Base-by-base conservation (phyloP, 805 yeast species). In the Candida tammaniensis region DNA sequence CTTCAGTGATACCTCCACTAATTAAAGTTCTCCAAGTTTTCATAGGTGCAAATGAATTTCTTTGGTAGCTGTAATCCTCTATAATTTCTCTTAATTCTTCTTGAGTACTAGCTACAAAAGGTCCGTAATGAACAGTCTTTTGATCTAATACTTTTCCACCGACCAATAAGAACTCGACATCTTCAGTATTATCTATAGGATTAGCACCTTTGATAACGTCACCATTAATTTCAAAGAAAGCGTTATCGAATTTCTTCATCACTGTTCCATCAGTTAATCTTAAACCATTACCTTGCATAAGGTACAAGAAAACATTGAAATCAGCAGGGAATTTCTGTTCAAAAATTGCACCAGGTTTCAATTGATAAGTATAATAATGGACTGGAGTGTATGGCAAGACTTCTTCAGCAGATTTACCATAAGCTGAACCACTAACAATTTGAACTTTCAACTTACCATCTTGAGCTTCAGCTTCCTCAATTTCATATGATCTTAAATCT, bases 351-450 rank as follows among this genome's bases (percentile, higher is more conserved):
- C 85, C 85, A 25, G 86, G 81, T 43, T 75, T 64, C 36, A 84
- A 70, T 5, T 60, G 70, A 55, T 65, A 83, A 49, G 80, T 82
- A 51, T 84, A 84, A 57, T 78, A 84, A 44, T 78, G 76, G 16
- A 86, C 75, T 23, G 95, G 93, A 7, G 94, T 85, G 53, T 82
- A 83, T 2, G 95, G 93, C 49, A 85, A 68, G 39, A 84, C 88
- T 47, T 77, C 73, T 8, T 72, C 71, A 7, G 88, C 81, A 42
- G 79, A 79, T n/a, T 80, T 78, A 5, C 91, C 95, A 49, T 82
- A 79, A 7, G 85, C 61, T 36, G 72, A 70, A 30, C 96, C 96
- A 32, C 86, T 77, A 35, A 87, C 85, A 17, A 86, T 93, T 48
- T 76, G 76, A 26, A 86, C 80, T 14, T 57, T 59, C 24, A 82